phyloP scores from a whole-genome alignment of 192 early-diverging fungal species.

The Gaertneriomyces sp. region DNA sequence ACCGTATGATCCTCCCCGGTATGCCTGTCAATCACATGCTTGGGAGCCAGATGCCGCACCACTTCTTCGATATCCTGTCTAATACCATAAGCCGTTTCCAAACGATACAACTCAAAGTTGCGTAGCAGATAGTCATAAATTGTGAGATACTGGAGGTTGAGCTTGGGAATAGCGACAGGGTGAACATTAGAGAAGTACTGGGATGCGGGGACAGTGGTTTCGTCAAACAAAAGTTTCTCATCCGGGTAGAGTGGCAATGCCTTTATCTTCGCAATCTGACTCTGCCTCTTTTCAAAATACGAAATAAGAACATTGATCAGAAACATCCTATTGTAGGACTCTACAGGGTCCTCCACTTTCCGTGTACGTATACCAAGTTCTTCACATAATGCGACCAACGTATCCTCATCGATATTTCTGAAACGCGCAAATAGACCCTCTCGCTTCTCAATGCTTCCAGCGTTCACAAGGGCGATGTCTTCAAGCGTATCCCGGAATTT shows the following conservation, averaged over 20 bases:
- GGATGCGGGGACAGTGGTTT: conserved; percentile 46
- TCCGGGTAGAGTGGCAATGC: conserved; percentile 73
- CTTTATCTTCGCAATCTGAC: conserved; percentile 71
- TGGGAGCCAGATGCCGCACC: conserved; percentile 73
- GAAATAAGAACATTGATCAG: conserved; percentile 54
- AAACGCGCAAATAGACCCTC: conserved; percentile 54
- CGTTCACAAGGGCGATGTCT: conserved; percentile 70
- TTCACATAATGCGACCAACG: conserved; percentile 56
- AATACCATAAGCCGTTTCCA: conserved; percentile 82
- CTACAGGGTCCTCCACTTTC: conserved; percentile 21
- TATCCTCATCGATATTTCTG: conserved; percentile 36
- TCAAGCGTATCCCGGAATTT: conserved; percentile 64
- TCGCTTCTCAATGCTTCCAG: conserved; percentile 60
- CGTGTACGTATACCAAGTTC: conserved; percentile 62
- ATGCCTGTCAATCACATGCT: conserved; percentile 40
- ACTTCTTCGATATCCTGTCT: conserved; percentile 88
- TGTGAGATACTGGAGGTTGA: conserved; percentile 91
- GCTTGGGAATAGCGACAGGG: conserved; percentile 75
- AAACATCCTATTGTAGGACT: conserved; percentile 37
- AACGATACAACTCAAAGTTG: conserved; percentile 75
- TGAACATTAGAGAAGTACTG: conserved; percentile 57
- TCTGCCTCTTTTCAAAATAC: conserved; percentile 56
- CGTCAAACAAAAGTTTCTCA: conserved; percentile 71
- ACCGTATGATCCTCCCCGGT: conserved; percentile 54
- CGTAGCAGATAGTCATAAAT: conserved; percentile 87